Evolutionary conservation across 495 filamentous ascomycete species (phyloP).

Genomic region (Cudoniella acicularis): DNA sequence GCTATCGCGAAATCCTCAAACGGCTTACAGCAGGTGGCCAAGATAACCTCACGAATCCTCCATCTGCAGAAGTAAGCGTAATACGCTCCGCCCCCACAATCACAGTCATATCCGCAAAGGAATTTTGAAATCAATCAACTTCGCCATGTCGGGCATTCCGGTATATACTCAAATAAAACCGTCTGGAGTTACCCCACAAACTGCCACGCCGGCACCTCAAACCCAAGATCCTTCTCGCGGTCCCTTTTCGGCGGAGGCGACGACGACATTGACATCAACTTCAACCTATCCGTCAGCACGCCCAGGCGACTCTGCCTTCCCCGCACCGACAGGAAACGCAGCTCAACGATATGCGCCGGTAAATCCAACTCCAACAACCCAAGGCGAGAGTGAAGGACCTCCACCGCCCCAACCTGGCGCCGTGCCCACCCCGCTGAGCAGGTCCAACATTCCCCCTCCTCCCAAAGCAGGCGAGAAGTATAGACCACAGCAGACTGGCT

Average conservation of each 20-base stretch:
- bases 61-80: background rate
- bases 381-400: conserved; percentile 18
- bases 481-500: conserved; percentile 23
- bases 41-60: background rate
- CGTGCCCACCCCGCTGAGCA: conserved; percentile 29
- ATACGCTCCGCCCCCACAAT: background rate
- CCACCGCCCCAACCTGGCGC: conserved; percentile 52
- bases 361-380: conserved; percentile 28
- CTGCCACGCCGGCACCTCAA: conserved; percentile 14
- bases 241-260: conserved; percentile 4
- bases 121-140: conserved; percentile 40
- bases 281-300: conserved; percentile 21
- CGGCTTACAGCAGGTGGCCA: background rate
- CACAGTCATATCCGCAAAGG: conserved; percentile 6
- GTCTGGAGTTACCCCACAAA: conserved; percentile 35
- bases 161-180: conserved; percentile 45
- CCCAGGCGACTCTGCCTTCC: conserved; percentile 14
- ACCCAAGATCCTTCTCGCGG: background rate
- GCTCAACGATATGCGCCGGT: conserved; percentile 12
- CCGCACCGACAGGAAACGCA: conserved; percentile 18
- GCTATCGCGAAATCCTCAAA: background rate
- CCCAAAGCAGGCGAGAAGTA: conserved; percentile 43
- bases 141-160: conserved; percentile 43
- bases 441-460: conserved; percentile 40
- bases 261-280: conserved; percentile 7